Conservation (phyloP, 345 rosid species). For the Leavenworthia alabamica region DNA sequence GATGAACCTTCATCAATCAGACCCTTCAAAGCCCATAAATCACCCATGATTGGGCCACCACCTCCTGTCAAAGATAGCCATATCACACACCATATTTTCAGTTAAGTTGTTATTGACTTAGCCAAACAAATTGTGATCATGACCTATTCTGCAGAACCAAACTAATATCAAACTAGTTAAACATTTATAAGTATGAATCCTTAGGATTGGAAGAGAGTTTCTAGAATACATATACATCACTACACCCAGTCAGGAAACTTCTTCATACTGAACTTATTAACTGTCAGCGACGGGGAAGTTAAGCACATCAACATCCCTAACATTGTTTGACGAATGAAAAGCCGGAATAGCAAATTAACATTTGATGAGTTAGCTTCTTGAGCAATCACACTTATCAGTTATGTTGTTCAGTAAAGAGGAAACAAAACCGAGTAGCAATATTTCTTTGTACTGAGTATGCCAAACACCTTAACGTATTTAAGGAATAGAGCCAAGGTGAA, state of each 20-base stretch:
- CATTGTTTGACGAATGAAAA: conserved; percentile 5
- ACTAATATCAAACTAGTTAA: no score
- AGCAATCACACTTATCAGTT: background rate
- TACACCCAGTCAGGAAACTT: background rate
- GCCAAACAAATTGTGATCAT: background rate
- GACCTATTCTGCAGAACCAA: background rate
- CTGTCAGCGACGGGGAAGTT: background rate
- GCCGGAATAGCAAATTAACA: background rate
- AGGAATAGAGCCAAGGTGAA: background rate
- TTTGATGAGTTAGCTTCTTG: background rate
- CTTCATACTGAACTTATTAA: background rate
- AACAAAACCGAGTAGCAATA: background rate
- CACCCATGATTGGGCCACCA: conserved; percentile 98
- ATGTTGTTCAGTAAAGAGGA: background rate
- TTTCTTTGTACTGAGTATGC: background rate
- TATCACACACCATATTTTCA: background rate
- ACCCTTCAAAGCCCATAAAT: conserved; percentile 98
- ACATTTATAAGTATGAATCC: no score
- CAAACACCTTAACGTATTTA: background rate
- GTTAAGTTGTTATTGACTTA: background rate
- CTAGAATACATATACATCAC: background rate
- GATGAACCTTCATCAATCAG: conserved; percentile 79
- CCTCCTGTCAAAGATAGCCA: conserved; percentile 59
- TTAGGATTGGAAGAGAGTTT: no score
- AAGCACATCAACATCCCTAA: background rate